Evolutionary conservation across 2,329 filamentous ascomycete species (phyloP), one percentile per base, ranked within the genome.

Genomic region (Ophiostoma montium): DNA sequence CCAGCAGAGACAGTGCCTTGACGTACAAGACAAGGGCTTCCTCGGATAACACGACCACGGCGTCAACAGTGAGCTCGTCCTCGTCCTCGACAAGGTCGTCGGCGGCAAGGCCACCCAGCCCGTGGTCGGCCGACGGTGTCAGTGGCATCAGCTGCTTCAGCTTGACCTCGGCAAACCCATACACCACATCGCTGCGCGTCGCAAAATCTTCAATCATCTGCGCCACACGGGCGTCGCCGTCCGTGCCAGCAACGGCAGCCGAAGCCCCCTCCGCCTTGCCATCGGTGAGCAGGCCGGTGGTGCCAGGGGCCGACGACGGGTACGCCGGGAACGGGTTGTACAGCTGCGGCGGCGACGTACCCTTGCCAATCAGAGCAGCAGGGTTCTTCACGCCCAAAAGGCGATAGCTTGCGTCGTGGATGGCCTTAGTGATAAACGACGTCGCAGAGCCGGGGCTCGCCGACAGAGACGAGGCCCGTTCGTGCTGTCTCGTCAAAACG

Each of bases 81-180:
- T 86, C 84, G 15, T 88, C 84, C 11, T 79, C 75, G 12, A 65
- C 61, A 11, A 71, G 60, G 58, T 74, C 70, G 4, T 82, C 78
- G 3, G 46, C 48, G 4, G 68, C 67, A n/a, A 75, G 64, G 13
- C 81, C 79, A 7, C 82, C 81, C 4, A 87, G 72, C 6, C 78
- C 80, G 56, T 84, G 79, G 45, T 86, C 80, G 56, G 75, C 76
- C 0, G 85, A 90, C 1, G 90, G 92, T 1, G 86, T 80, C 41
- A 92, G 69, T 3, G 92, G 92, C 46, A 95, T 78, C n/a, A 98
- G 75, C 64, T 98, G 92, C 65, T 94, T 92, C 66, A 94, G 95
- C 65, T 98, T 98, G 61, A 98, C 90, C 66, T 98, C 90, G 6
- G 92, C 92, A 65, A 98, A 96, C 3, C 90, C 89, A 62, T 89